Evolutionary conservation across 2,329 filamentous ascomycete species (phyloP), one percentile per base, ranked within the genome.

Genomic region (Fusarium coicis): DNA sequence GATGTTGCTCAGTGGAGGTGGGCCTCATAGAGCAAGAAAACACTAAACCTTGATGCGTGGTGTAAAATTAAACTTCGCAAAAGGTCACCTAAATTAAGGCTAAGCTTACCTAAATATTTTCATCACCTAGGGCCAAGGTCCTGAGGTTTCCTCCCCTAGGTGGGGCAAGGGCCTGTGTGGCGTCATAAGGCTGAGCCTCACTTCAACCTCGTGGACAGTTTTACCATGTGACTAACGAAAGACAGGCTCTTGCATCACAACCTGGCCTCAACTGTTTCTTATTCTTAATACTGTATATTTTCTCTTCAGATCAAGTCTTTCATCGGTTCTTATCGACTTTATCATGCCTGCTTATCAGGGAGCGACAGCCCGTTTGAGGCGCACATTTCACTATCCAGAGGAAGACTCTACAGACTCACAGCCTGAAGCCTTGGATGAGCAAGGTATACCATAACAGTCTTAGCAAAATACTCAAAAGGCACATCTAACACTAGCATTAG

Each of bases 311-410:
- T 37, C 19, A 16, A 64, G 30, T 21, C 10, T 16, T n/a, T 19
- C 2, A 6, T 5, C 10, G 10, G 15, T 3, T 39, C 0, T 50
- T 19, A 15, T 21, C 59, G 6, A 40, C 40, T 15, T 15, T 9
- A 39, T 21, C 34, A 82, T 81, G 79, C 67, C 77, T 4, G 68
- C 74, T 46, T 52, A 73, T n/a, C 71, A 56, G 34, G 70, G 71
- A 60, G 76, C 84, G 2, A 81, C 82, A 44, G 85, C 93, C 58
- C 91, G 93, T 71, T 85, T 96, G 49, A 91, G 95, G 77, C 92
- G 89, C 77, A 92, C 93, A 14, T 96, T 97, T 83, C 89, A 88
- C 68, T 96, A 96, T 83, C 92, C 92, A 63, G 90, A 92, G 76
- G 86, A 87, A 53, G 80, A 81, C 59, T 85, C 88, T 40, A 70